These are phyloP conservation scores for Aspergillus ruber DNA, from an alignment of 2,329 filamentous ascomycete species.

Conservation along the genomic window DNA sequence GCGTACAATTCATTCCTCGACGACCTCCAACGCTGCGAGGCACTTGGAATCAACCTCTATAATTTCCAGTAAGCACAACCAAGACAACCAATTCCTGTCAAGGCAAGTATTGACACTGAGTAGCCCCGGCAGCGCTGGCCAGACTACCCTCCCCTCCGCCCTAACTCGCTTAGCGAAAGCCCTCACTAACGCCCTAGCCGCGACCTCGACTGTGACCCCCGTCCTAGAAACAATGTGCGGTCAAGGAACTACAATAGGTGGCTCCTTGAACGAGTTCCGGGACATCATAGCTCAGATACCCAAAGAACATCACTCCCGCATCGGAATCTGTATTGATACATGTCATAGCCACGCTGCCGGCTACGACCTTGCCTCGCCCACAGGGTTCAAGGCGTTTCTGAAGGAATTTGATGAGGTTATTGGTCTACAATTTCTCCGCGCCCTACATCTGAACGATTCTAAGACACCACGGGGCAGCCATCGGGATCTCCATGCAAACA, in stretches of 20 bases:
- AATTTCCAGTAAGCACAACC: slow-evolving; percentile 67
- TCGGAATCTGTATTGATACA: slow-evolving; percentile 94
- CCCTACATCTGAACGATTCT: slow-evolving; percentile 90
- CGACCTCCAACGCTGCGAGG: slow-evolving; percentile 77
- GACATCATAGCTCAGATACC: slow-evolving; percentile 71
- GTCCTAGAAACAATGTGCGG: slow-evolving; percentile 96
- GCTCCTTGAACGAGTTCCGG: slow-evolving; percentile 75
- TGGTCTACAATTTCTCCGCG: slow-evolving; percentile 71
- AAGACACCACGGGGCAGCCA: slow-evolving; percentile 80
- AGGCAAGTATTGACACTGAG: slow-evolving; percentile 4
- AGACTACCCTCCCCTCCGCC: slow-evolving; percentile 60
- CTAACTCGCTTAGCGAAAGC: slow-evolving; percentile 72
- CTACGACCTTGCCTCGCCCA: slow-evolving; percentile 75
- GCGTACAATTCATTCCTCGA: slow-evolving; percentile 82
- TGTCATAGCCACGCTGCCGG: slow-evolving; percentile 94
- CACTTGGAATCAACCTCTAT: slow-evolving; percentile 82
- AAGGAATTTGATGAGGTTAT: slow-evolving; percentile 69
- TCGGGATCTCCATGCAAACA: slow-evolving; percentile 90
- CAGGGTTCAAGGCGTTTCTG: slow-evolving; percentile 67
- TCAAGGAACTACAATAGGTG: slow-evolving; percentile 78
- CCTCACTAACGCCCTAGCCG: slow-evolving; percentile 73
- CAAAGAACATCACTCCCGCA: slow-evolving; percentile 67
- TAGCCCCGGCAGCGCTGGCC: slow-evolving; percentile 70
- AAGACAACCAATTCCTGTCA: background rate
- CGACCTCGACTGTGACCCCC: slow-evolving; percentile 69